Evolutionary conservation across 768 basidiomycete species (phyloP).

Genomic region (Podaxis sp.): DNA sequence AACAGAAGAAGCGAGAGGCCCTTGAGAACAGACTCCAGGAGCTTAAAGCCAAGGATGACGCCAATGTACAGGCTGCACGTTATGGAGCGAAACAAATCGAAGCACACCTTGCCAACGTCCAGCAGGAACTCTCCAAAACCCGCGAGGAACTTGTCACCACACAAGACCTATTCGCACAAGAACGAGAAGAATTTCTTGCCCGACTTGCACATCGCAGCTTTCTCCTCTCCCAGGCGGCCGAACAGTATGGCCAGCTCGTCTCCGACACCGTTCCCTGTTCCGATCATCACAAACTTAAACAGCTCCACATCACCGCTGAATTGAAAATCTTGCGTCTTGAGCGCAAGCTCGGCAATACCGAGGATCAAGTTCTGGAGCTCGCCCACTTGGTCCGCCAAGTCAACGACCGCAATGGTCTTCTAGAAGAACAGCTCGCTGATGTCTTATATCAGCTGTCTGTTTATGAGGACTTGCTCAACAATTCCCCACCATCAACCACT

Average conservation of each 20-base stretch:
- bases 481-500: background rate
- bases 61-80: conserved; percentile 36
- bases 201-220: conserved; percentile 52
- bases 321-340: conserved; percentile 40
- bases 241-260: conserved; percentile 55
- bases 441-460: conserved; percentile 33
- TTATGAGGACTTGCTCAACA: conserved; percentile 17
- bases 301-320: conserved; percentile 37
- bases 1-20: conserved; percentile 51
- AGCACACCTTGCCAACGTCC: conserved; percentile 34
- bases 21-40: conserved; percentile 47
- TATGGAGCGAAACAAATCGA: conserved; percentile 34
- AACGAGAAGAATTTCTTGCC: conserved; percentile 44
- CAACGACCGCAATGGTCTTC: conserved; percentile 49
- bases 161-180: conserved; percentile 31
- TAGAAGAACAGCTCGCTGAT: conserved; percentile 36
- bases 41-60: conserved; percentile 39
- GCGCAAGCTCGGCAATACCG: conserved; percentile 67
- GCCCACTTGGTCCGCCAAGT: conserved; percentile 59
- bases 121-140: conserved; percentile 35
- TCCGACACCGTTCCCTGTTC: conserved; percentile 39
- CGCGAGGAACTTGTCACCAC: conserved; percentile 30
- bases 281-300: conserved; percentile 38
- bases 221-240: conserved; percentile 47
- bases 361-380: conserved; percentile 65